Conservation (phyloP, 163 green algal genomes). For the Scenedesmus sp. region DNA sequence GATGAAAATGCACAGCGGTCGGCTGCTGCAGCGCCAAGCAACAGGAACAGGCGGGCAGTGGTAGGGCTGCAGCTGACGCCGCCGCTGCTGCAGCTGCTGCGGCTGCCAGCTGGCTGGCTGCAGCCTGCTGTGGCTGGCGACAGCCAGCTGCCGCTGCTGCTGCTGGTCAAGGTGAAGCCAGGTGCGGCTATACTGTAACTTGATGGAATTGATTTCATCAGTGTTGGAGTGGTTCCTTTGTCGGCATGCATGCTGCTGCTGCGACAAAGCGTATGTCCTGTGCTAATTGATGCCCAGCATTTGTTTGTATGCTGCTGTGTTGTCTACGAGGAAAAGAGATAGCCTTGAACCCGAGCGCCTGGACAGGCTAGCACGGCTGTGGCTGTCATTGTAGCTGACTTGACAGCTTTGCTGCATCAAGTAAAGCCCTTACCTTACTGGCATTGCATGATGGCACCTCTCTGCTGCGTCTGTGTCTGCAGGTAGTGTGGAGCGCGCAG, state of each 20-base stretch:
- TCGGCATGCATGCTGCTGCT: neutral
- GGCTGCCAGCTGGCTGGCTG: neutral
- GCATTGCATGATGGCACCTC: neutral
- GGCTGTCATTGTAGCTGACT: too few species aligned
- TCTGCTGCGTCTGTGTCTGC: neutral
- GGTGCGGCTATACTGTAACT: neutral
- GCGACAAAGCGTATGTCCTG: neutral
- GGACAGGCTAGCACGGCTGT: too few species aligned
- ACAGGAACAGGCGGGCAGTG: neutral
- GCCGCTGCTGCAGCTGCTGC: neutral
- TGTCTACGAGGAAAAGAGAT: too few species aligned
- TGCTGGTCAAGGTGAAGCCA: conserved; percentile 27
- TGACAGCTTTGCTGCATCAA: neutral
- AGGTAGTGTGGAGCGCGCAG: neutral
- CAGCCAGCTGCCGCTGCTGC: conserved; percentile 36
- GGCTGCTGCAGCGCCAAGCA: neutral
- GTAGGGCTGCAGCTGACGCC: conserved; percentile 1
- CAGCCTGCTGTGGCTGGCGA: neutral
- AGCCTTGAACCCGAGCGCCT: too few species aligned
- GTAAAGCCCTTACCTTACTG: neutral
- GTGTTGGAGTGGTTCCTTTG: neutral
- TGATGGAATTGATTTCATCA: neutral
- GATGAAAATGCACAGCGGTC: neutral
- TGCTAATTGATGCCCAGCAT: too few species aligned
- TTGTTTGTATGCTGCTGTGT: neutral